These are phyloP conservation scores for Pleurostoma richardsiae DNA, from an alignment of 2,329 filamentous ascomycete genomes.

Conservation along the genomic window DNA sequence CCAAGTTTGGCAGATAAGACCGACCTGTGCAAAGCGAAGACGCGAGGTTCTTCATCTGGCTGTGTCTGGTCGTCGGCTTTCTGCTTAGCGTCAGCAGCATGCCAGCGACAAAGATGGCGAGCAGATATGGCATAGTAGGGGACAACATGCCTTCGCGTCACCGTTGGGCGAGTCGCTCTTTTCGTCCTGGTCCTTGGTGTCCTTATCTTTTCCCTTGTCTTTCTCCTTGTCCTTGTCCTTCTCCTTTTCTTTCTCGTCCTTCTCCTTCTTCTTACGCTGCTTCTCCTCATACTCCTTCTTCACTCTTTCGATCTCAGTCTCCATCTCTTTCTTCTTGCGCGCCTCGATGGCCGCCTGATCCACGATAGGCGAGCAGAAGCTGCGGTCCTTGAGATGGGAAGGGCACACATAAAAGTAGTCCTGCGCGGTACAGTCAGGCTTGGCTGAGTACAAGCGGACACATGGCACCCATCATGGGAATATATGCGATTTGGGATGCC, in stretches of 20 bases:
- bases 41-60: conserved; percentile 60
- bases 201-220: conserved; percentile 33
- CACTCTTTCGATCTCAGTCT: conserved; percentile 58
- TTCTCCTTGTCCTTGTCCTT: conserved; percentile 43
- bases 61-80: conserved; percentile 15
- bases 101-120: too few relatives aligned
- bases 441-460: background rate
- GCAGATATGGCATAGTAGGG: background rate
- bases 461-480: too few relatives aligned
- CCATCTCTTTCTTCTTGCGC: conserved; percentile 61
- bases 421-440: conserved; percentile 19
- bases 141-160: conserved; percentile 19
- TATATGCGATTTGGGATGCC: too few relatives aligned
- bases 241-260: conserved; percentile 54
- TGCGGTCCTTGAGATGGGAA: conserved; percentile 73
- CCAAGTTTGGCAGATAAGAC: conserved; percentile 7
- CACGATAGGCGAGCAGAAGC: conserved; percentile 73
- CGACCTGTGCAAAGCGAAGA: conserved; percentile 81
- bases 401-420: conserved; percentile 93
- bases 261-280: conserved; percentile 63
- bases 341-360: conserved; percentile 62
- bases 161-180: conserved; percentile 24
- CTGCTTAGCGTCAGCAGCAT: conserved; percentile 14
- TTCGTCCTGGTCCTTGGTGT: conserved; percentile 33
- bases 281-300: conserved; percentile 77